Conservation (phyloP, 768 basidiomycete species). For the Tephrocybe sp. region DNA sequence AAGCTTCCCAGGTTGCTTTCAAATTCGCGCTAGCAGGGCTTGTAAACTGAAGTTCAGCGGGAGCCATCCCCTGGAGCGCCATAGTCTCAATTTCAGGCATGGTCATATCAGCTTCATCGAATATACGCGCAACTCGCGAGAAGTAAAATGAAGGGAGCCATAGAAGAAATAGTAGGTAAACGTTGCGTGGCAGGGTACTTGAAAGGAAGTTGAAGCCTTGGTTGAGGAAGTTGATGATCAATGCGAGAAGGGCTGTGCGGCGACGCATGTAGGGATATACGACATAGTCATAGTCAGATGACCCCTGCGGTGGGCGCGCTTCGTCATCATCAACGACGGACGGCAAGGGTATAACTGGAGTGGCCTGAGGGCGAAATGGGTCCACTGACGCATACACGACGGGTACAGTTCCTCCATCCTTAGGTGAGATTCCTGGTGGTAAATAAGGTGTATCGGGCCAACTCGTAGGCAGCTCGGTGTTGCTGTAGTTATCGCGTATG, state of each 20-base stretch:
- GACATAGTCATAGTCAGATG: slow-evolving; percentile 1
- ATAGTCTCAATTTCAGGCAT: slow-evolving; percentile 61
- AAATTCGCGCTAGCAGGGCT: slow-evolving; percentile 37
- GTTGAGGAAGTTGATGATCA: slow-evolving; percentile 49
- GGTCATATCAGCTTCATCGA: slow-evolving; percentile 73
- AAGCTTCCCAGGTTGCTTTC: slow-evolving; percentile 32
- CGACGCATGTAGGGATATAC: not conserved
- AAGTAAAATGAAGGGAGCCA: slow-evolving; percentile 74
- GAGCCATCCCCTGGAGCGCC: slow-evolving; percentile 37
- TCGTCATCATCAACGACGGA: not conserved
- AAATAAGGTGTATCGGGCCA: too few relatives aligned
- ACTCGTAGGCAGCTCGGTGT: too few relatives aligned
- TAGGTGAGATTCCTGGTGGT: too few relatives aligned
- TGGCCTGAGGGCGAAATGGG: slow-evolving; percentile 9
- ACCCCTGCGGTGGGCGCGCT: not conserved
- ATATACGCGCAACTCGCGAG: slow-evolving; percentile 71
- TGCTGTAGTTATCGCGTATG: too few relatives aligned
- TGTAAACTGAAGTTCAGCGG: slow-evolving; percentile 23
- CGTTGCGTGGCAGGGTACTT: not conserved
- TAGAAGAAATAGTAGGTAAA: slow-evolving; percentile 34
- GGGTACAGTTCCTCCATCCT: too few relatives aligned
- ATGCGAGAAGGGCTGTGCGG: slow-evolving; percentile 29
- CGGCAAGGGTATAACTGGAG: not conserved
- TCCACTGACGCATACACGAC: slow-evolving; percentile 12
- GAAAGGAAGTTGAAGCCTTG: slow-evolving; percentile 35